These are phyloP conservation scores for Phytopythium ostracodes DNA, from an alignment of 352 stramenopile species.

Conservation along the genomic window DNA sequence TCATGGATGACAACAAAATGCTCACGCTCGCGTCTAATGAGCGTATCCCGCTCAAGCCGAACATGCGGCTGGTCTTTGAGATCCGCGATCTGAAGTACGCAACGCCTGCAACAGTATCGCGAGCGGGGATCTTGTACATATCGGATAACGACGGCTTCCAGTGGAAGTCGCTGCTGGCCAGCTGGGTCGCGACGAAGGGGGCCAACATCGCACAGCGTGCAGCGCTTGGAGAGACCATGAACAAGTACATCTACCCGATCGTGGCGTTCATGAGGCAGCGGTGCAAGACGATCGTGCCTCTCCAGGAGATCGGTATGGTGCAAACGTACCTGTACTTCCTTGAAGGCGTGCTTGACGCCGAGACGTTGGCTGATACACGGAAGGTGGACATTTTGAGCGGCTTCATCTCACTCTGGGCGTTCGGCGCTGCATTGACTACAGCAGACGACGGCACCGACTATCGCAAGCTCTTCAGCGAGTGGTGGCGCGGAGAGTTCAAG, in stretches of 20 bases:
- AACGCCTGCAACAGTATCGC: constrained; percentile 92
- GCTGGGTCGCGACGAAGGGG: constrained; percentile 84
- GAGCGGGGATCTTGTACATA: constrained; percentile 95
- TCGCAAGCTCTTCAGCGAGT: constrained; percentile 92
- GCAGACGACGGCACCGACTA: constrained; percentile 93
- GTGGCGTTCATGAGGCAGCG: constrained; percentile 85
- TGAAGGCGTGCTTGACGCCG: constrained; percentile 75
- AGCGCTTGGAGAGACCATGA: constrained; percentile 53
- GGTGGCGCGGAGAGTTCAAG: constrained; percentile 93
- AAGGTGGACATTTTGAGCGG: constrained; percentile 86
- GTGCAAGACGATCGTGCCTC: constrained; percentile 85
- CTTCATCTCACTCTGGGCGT: constrained; percentile 93
- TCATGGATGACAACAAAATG: constrained; percentile 91
- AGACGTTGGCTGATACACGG: constrained; percentile 53
- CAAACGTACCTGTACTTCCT: constrained; percentile 92
- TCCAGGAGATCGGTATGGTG: constrained; percentile 91
- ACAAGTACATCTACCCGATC: constrained; percentile 86
- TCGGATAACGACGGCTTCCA: constrained; percentile 90
- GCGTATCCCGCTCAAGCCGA: constrained; percentile 91
- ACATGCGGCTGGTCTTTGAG: constrained; percentile 96
- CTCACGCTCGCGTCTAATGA: constrained; percentile 93
- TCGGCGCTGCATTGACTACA: constrained; percentile 85
- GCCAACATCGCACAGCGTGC: constrained; percentile 48
- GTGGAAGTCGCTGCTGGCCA: constrained; percentile 90
- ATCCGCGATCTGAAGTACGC: constrained; percentile 94